These are phyloP conservation scores for Penicillium sp. DNA, from an alignment of 2,329 filamentous ascomycete genomes.

Conservation along the genomic window DNA sequence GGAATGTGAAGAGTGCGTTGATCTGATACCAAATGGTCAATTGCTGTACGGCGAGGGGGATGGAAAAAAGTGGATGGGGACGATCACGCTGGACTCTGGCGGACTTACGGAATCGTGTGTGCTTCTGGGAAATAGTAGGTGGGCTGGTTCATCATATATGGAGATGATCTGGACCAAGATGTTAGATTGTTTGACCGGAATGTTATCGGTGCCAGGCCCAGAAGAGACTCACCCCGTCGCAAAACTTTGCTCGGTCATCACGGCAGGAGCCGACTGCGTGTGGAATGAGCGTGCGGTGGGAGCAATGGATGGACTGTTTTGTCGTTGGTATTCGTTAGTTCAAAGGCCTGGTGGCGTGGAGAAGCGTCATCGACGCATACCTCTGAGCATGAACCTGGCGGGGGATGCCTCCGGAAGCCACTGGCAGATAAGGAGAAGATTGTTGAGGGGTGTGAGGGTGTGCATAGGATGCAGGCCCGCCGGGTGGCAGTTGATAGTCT, in stretches of 20 bases:
- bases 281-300: conserved; percentile 12
- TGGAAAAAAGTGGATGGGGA: conserved; percentile 8
- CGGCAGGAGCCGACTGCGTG: conserved; percentile 7
- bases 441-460: conserved; percentile 13
- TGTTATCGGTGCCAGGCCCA: too few relatives aligned
- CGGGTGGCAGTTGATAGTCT: conserved; percentile 22
- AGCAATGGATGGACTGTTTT: conserved; percentile 12
- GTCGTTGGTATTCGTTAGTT: not conserved
- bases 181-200: too few relatives aligned
- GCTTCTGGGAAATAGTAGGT: conserved; percentile 31
- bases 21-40: too few relatives aligned
- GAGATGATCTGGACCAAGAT: conserved; percentile 19
- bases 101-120: conserved; percentile 28
- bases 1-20: conserved; percentile 19
- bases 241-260: conserved; percentile 12
- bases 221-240: conserved; percentile 16
- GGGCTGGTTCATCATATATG: conserved; percentile 31
- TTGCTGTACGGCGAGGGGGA: too few relatives aligned
- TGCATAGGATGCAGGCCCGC: conserved; percentile 10
- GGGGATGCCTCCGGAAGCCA: conserved; percentile 6
- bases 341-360: too few relatives aligned
- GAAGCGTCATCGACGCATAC: conserved; percentile 2
- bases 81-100: not conserved
- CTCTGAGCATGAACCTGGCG: conserved; percentile 14
- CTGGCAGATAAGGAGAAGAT: conserved; percentile 11